A percentile compares a stretch with the other conserved stretches of the same genome.
phyloP scores from a whole-genome alignment of 2,329 filamentous ascomycete genomes.

The Calonectria hawksworthii region DNA sequence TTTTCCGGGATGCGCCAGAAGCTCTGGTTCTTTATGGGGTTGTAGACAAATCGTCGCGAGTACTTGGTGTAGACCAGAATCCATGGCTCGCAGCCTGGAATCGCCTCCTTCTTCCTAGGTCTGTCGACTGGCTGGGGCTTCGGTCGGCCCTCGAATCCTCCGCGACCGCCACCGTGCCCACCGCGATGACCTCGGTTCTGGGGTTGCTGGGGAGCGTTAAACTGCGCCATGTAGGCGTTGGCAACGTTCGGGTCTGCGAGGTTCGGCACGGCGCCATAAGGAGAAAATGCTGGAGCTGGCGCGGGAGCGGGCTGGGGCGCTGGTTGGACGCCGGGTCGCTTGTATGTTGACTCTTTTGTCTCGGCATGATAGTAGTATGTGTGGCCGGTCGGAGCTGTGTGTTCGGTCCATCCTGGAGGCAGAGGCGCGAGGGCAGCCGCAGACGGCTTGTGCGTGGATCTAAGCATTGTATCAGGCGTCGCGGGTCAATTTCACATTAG shows the following conservation, averaged over 20 bases:
- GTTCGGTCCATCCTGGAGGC: constrained; percentile 90
- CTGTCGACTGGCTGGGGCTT: constrained; percentile 81
- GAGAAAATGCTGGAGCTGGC: constrained; percentile 49
- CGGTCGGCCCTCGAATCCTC: constrained; percentile 70
- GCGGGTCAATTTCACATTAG: constrained; percentile 37
- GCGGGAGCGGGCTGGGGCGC: constrained; percentile 35
- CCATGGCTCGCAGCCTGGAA: constrained; percentile 90
- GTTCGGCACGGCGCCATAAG: constrained; percentile 49
- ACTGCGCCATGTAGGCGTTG: constrained; percentile 72
- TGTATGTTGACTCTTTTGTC: constrained; percentile 91
- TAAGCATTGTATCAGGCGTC: constrained; percentile 69
- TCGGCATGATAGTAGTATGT: constrained; percentile 88
- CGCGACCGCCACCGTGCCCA: constrained; percentile 54
- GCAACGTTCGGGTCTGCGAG: constrained; percentile 70
- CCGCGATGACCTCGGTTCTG: constrained; percentile 48
- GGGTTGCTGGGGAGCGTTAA: constrained; percentile 59
- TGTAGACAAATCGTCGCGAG: constrained; percentile 90
- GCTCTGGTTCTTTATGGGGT: constrained; percentile 86
- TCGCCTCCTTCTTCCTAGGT: constrained; percentile 82
- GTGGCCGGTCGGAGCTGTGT: constrained; percentile 89
- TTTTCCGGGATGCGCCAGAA: constrained; percentile 96
- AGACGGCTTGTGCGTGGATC: constrained; percentile 80
- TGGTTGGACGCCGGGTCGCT: constrained; percentile 69
- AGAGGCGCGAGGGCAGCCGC: constrained; percentile 68
- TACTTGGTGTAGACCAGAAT: constrained; percentile 93